phyloP scores from a whole-genome alignment of 129 eudicot species.

The Chrysanthemum seticuspe region DNA sequence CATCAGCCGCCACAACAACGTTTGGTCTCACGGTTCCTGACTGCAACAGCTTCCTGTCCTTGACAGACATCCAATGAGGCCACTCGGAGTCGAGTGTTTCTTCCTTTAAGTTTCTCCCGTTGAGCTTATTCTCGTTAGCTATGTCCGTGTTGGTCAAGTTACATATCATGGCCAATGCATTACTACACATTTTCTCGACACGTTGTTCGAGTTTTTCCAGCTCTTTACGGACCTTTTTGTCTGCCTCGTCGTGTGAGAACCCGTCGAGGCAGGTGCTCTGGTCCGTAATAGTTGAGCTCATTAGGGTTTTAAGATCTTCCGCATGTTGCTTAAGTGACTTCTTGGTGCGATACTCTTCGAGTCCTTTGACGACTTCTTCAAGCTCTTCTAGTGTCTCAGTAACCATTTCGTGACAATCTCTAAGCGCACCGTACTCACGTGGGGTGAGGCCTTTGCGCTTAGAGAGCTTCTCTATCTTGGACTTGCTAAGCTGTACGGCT shows the following conservation, averaged over 20 bases:
- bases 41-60: constrained; percentile 75
- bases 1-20: constrained; percentile 91
- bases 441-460: constrained; percentile 33
- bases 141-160: constrained; percentile 68
- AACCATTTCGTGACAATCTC: constrained; percentile 69
- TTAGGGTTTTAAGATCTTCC: constrained; percentile 65
- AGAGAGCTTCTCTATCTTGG: constrained; percentile 42
- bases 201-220: constrained; percentile 35
- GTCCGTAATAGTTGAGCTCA: constrained; percentile 80
- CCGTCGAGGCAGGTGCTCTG: constrained; percentile 87
- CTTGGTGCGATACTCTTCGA: constrained; percentile 42
- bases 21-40: constrained; percentile 56
- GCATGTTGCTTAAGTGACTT: constrained; percentile 55
- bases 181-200: constrained; percentile 84
- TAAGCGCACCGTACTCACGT: constrained; percentile 65
- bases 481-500: constrained; percentile 47
- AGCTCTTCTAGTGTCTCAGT: constrained; percentile 78
- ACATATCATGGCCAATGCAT: constrained; percentile 72
- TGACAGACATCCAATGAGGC: constrained; percentile 80
- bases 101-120: constrained; percentile 41
- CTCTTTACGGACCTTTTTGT: constrained; percentile 49
- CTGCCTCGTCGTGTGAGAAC: constrained; percentile 63
- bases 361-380: constrained; percentile 37
- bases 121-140: constrained; percentile 25
- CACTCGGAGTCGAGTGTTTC: constrained; percentile 20